Evolutionary conservation across 768 basidiomycete species (phyloP).

Genomic region (Boletales sp.): DNA sequence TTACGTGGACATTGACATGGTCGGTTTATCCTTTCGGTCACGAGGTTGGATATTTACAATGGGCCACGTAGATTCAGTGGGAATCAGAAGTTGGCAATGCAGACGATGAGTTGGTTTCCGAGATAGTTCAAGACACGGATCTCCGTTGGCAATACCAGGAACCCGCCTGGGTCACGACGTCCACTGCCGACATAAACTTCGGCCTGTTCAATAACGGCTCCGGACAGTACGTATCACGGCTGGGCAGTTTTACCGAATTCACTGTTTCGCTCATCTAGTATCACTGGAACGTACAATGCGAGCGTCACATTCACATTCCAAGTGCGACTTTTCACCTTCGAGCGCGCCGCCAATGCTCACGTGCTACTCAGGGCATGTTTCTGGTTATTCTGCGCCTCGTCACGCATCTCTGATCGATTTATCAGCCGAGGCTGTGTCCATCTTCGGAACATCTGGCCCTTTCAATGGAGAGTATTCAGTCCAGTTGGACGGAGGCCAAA

Average conservation of each 20-base stretch:
- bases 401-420: background rate
- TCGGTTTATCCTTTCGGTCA: slow-evolving; percentile 2
- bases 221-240: slow-evolving; percentile 33
- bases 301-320: slow-evolving; percentile 36
- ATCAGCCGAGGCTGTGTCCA: slow-evolving; percentile 41
- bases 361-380: slow-evolving; percentile 17
- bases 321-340: slow-evolving; percentile 24
- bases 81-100: slow-evolving; percentile 22
- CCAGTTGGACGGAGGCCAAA: slow-evolving; percentile 31
- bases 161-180: slow-evolving; percentile 34
- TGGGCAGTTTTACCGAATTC: too few species aligned
- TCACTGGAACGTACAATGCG: slow-evolving; percentile 32
- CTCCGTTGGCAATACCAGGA: slow-evolving; percentile 36
- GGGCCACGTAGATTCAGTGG: slow-evolving; percentile 23
- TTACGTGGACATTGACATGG: slow-evolving; percentile 48
- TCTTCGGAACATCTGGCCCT: slow-evolving; percentile 43
- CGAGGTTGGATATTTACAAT: background rate
- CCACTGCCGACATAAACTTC: slow-evolving; percentile 29
- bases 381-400: background rate
- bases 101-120: slow-evolving; percentile 13
- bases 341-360: too few species aligned
- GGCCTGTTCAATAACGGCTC: slow-evolving; percentile 41
- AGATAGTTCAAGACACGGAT: slow-evolving; percentile 33
- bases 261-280: slow-evolving; percentile 17
- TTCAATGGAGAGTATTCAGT: slow-evolving; percentile 33